Conservation (phyloP, 129 eudicot species). For the Lonicera japonica region DNA sequence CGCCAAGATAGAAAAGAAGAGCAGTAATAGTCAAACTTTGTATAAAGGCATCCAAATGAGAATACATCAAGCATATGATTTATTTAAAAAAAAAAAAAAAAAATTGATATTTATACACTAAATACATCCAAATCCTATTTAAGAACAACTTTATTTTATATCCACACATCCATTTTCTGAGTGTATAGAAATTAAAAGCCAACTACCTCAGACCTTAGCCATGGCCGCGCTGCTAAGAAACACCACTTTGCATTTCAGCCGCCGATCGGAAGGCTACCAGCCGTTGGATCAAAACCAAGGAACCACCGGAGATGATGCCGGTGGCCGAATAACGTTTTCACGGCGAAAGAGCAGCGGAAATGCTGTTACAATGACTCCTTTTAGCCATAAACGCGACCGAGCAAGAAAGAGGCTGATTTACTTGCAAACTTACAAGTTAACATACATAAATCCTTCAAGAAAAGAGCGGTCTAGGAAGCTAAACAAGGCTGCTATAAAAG, state of each 20-base stretch:
- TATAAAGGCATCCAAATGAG: background rate
- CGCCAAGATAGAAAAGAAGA: background rate
- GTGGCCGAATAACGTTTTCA: background rate
- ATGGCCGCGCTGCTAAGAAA: slow-evolving; percentile 11
- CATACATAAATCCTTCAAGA: slow-evolving; percentile 21
- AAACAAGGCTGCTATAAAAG: slow-evolving; percentile 35
- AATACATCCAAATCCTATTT: too few relatives aligned
- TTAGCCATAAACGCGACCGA: slow-evolving; percentile 18
- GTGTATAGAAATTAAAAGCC: too few relatives aligned
- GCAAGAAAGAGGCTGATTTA: slow-evolving; percentile 14
- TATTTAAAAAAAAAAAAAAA: too few relatives aligned
- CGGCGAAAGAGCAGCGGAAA: slow-evolving; percentile 2
- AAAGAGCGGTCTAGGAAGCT: slow-evolving; percentile 27
- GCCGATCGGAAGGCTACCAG: slow-evolving; percentile 6
- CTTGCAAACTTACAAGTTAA: slow-evolving; percentile 35
- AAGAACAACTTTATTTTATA: background rate
- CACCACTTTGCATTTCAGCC: slow-evolving; percentile 9
- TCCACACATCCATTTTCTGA: background rate
- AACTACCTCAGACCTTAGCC: background rate
- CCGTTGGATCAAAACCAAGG: slow-evolving; percentile 3
- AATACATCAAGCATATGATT: too few relatives aligned
- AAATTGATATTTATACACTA: too few relatives aligned
- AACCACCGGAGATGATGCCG: background rate
- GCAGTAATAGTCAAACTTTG: background rate
- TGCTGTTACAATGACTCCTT: background rate